Base-by-base conservation (phyloP, 495 filamentous ascomycete genomes). In the Penicillium argentinense region DNA sequence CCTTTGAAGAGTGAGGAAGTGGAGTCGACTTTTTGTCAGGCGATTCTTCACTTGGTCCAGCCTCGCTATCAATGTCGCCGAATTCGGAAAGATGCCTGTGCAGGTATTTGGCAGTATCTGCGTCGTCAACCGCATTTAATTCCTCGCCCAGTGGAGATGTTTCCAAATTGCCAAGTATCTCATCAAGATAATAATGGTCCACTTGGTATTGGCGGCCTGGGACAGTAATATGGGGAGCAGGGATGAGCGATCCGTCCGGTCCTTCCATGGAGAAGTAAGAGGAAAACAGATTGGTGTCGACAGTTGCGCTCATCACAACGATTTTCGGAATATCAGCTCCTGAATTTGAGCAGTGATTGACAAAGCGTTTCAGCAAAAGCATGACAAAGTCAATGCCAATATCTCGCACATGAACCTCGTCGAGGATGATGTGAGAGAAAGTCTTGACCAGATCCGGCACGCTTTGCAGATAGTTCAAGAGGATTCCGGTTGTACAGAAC, bases 321-420 rank as follows among this genome's bases (percentile, higher is more conserved):
- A 84, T 60, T 53, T 75, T 78, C 4, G 80, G 78, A 18, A 57
- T 59, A 9, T 57, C 47, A 40, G 66, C 63, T 7, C 69, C 67
- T n/a, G 41, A 47, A 5, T 24, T 42, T 44, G 42, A 55, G 24
- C 76, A 64, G 13, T 68, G 49, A 18, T 63, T 53, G 13, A 80
- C 56, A 17, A 60, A 58, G 16, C 69, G 71, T 53, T 78, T 83
- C 21, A 83, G 49, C 16, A 79, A 52, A 29, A 81, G 69, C 55
- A 84, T 68, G 13, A 81, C 60, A 44, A 81, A 74, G 49, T 84
- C 80, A 24, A 80, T 77, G 5, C 63, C 46, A 17, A 80, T 68
- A 51, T 79, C 73, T 41, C 80, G 71, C 49, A 82, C 80, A 56
- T 84, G 81, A 25, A 83, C 79, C 62, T 84, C 81, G 42, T 84